Evolutionary conservation across 2,329 filamentous ascomycete genomes (phyloP).

Genomic region (Fusarium fracticaudum): DNA sequence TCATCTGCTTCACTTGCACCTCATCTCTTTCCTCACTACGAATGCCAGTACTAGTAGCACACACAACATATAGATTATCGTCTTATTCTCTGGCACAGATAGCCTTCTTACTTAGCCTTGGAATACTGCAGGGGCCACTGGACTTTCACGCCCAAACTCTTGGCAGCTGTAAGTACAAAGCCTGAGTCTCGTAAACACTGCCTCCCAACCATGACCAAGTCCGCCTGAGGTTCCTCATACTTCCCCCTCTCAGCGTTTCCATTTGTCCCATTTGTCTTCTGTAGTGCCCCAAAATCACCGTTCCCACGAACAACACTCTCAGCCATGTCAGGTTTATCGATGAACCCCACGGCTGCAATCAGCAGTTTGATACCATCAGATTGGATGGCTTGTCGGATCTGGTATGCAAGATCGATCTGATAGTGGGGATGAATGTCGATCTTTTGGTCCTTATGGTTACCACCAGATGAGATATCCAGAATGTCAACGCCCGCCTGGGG

Average conservation of each 20-base stretch:
- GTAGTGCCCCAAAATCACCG: accelerated
- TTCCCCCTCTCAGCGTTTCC: conserved; percentile 52
- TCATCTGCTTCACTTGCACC: no score
- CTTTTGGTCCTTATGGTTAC: conserved; percentile 70
- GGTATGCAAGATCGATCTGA: conserved; percentile 77
- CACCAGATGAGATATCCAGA: conserved; percentile 82
- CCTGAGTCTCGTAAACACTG: conserved; percentile 85
- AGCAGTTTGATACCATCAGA: conserved; percentile 61
- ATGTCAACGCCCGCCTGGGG: conserved; percentile 80
- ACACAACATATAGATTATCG: neutral
- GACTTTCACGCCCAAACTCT: conserved; percentile 75
- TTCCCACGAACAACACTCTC: conserved; percentile 27
- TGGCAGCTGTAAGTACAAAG: conserved; percentile 76
- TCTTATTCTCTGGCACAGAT: neutral
- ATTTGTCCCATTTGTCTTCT: accelerated
- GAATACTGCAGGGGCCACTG: conserved; percentile 75
- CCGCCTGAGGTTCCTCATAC: conserved; percentile 58
- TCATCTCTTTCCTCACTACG: no score
- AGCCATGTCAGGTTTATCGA: conserved; percentile 75
- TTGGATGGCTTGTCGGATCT: conserved; percentile 72
- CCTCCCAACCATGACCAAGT: conserved; percentile 76
- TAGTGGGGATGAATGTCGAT: conserved; percentile 71
- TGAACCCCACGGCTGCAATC: conserved; percentile 78
- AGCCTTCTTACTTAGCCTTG: accelerated
- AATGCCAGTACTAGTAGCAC: no score